Conservation (phyloP, 225 moss, liverwort and hornwort species). For the Climacium dendroides region DNA sequence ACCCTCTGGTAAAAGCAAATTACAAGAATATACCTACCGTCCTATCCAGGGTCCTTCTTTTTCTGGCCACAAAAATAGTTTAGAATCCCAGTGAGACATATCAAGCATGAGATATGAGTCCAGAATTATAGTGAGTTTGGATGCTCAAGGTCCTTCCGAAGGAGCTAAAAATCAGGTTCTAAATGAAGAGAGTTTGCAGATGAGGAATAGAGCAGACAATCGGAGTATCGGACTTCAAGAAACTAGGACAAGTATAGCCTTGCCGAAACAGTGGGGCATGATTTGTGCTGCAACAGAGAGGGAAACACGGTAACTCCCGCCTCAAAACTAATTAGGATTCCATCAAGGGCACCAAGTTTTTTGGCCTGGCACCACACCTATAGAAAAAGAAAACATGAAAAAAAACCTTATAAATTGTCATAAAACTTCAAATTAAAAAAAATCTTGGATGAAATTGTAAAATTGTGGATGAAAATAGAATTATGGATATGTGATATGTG, state of each 20-base stretch:
- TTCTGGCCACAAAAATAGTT: background rate
- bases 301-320: background rate
- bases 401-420: too few species aligned
- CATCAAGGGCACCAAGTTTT: too few species aligned
- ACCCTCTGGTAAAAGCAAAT: background rate
- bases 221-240: background rate
- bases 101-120: background rate
- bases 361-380: too few species aligned
- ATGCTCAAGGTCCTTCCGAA: background rate
- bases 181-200: background rate
- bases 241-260: background rate
- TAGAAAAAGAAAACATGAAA: too few species aligned
- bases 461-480: too few species aligned
- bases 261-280: background rate
- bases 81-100: background rate
- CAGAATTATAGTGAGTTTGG: too few species aligned
- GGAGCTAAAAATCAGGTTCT: background rate
- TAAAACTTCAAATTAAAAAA: too few species aligned
- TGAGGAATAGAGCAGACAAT: background rate
- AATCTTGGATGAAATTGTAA: too few species aligned
- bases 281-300: background rate
- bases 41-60: too few species aligned
- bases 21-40: background rate
- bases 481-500: too few species aligned
- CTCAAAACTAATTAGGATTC: background rate